These are phyloP conservation scores for Apiospora saccharicola DNA, from an alignment of 2,329 filamentous ascomycete genomes.

Conservation along the genomic window DNA sequence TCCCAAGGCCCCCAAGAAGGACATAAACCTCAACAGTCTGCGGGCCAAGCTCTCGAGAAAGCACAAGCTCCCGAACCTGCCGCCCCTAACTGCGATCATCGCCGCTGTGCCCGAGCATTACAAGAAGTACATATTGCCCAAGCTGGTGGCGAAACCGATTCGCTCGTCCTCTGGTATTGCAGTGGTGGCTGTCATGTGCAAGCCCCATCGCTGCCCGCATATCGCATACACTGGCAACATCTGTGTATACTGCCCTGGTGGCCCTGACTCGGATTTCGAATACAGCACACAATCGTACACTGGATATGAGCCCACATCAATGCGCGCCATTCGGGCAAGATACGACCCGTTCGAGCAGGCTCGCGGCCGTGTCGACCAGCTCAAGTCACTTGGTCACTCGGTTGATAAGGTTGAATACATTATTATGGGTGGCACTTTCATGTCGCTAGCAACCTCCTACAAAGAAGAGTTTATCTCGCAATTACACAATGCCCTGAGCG, in stretches of 20 bases:
- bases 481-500: constrained; percentile 94
- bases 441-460: constrained; percentile 91
- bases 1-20: constrained; percentile 74
- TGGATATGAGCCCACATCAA: constrained; percentile 97
- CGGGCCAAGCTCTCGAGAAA: constrained; percentile 91
- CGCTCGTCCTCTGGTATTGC: constrained; percentile 95
- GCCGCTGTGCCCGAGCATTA: constrained; percentile 99
- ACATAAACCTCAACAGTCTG: constrained; percentile 91
- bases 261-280: constrained; percentile 97
- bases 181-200: constrained; percentile 99
- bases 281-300: constrained; percentile 99
- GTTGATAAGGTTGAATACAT: constrained; percentile 99
- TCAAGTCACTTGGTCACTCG: constrained; percentile 92
- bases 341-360: constrained; percentile 99
- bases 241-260: constrained; percentile 97
- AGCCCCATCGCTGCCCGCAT: constrained; percentile 95
- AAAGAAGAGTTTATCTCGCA: constrained; percentile 94
- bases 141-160: constrained; percentile 96
- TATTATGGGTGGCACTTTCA: constrained; percentile 99
- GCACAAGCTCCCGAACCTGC: constrained; percentile 86
- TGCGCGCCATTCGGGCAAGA: constrained; percentile 94
- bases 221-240: constrained; percentile 99
- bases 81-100: constrained; percentile 95
- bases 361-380: constrained; percentile 92
- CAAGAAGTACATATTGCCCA: constrained; percentile 98